These are phyloP conservation scores for Colletotrichum shisoi DNA, from an alignment of 2,329 filamentous ascomycete species.

Conservation along the genomic window DNA sequence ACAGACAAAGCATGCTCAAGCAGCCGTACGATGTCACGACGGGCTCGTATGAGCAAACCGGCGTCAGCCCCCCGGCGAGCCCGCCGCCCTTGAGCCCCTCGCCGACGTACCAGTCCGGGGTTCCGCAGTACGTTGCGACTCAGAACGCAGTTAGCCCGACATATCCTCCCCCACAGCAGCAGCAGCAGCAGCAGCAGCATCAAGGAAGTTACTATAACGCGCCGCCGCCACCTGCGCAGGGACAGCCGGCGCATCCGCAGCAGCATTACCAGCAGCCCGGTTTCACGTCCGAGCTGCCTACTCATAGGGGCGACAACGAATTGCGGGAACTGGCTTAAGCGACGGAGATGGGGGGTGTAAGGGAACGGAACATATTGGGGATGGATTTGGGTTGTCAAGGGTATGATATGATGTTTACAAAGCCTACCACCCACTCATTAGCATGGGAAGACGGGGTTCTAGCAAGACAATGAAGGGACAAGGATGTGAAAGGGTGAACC, in stretches of 20 bases:
- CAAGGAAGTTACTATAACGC: conserved; percentile 13
- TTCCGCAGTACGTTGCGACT: conserved; percentile 18
- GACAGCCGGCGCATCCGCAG: conserved; percentile 18
- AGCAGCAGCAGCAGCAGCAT: conserved; percentile 18
- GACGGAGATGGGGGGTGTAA: not conserved
- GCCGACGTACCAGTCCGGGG: conserved; percentile 33
- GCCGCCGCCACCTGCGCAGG: conserved; percentile 6
- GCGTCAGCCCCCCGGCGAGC: conserved; percentile 41
- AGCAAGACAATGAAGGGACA: not conserved
- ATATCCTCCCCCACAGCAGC: conserved; percentile 19
- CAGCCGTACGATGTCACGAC: conserved; percentile 34
- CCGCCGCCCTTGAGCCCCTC: conserved; percentile 39
- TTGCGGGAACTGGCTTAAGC: conserved; percentile 47
- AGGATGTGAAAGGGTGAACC: not conserved
- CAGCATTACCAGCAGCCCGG: conserved; percentile 29
- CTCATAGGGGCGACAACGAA: conserved; percentile 45
- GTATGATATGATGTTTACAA: not conserved
- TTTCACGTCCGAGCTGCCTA: conserved; percentile 45
- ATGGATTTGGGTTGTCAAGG: conserved; percentile 5
- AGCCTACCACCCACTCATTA: not conserved
- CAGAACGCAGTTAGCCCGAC: conserved; percentile 19
- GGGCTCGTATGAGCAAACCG: conserved; percentile 37
- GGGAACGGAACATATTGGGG: not conserved
- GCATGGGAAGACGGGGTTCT: not conserved
- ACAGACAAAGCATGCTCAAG: conserved; percentile 42